A percentile compares a stretch with the other conserved stretches of the same genome.
These are phyloP conservation scores for Cubamyces lactineus DNA, from an alignment of 768 basidiomycete species.

Conservation along the genomic window DNA sequence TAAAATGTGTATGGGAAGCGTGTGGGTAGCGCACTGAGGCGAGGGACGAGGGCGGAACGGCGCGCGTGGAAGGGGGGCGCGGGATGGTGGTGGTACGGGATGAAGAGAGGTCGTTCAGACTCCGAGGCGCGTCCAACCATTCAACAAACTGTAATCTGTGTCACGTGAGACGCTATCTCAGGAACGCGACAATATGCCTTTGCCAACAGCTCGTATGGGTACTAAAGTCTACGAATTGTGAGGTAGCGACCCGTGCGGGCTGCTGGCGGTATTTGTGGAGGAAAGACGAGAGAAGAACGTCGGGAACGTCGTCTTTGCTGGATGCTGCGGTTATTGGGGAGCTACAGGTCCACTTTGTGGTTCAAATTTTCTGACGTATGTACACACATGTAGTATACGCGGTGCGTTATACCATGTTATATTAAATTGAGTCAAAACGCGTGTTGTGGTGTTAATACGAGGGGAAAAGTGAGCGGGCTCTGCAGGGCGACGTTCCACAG, in stretches of 20 bases:
- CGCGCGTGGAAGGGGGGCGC: conserved; percentile 31
- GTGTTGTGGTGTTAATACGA: conserved; percentile 6
- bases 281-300: conserved; percentile 4
- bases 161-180: conserved; percentile 37
- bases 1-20: conserved; percentile 15
- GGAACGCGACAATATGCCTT: conserved; percentile 23
- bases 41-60: conserved; percentile 26
- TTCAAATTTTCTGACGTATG: conserved; percentile 10
- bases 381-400: not conserved
- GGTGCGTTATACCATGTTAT: not conserved
- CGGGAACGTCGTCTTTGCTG: conserved; percentile 9
- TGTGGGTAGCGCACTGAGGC: conserved; percentile 26
- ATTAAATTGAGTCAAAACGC: not conserved
- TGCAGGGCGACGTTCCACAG: conserved; percentile 26
- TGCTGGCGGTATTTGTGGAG: conserved; percentile 7
- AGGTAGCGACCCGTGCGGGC: conserved; percentile 1
- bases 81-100: conserved; percentile 54
- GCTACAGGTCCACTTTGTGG: conserved; percentile 14
- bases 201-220: conserved; percentile 4
- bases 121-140: conserved; percentile 39
- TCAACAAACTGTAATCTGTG: conserved; percentile 40
- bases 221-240: conserved; percentile 2
- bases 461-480: conserved; percentile 21
- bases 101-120: conserved; percentile 38
- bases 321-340: conserved; percentile 15